Evolutionary conservation across 495 filamentous ascomycete genomes (phyloP), one percentile per base, ranked within the genome.

Genomic region (Podospora tetraspora): DNA sequence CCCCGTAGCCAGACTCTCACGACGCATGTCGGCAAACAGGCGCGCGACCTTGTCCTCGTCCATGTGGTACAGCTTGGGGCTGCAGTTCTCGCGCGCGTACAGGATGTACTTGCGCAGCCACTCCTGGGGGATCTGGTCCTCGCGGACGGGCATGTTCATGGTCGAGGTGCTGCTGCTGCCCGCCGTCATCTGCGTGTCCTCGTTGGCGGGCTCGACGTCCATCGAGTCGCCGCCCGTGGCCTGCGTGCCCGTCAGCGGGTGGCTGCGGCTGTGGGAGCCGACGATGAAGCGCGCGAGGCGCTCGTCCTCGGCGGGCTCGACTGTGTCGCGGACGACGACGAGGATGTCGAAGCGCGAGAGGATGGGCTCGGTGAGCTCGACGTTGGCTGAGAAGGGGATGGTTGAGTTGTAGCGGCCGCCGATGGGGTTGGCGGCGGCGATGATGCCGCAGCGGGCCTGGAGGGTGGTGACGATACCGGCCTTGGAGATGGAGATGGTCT

Each of bases 401-500:
- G 93, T 96, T 69, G 91, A 92, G 80, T 99, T 99, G 84, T 99
- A 98, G 37, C 95, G 90, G 32, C 95, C 95, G 52, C 95, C 95
- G 70, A 94, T 91, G 8, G 96, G 96, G 80, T 99, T 99, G 68
- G 96, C 96, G 19, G 96, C 96, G 5, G 96, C 96, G 68, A 99
- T 91, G 68, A 99, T 96, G 21, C 93, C 92, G 78, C 96, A 99
- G 63, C 96, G 90, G n/a, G 96, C 96, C 76, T 99, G 95, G 3
- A 99, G 83, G 1, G 96, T 97, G 0, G 96, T 98, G 24, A 99
- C 96, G 68, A 99, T 99, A 77, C 96, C 96, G 8, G 96, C 96
- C 78, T 99, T 99, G 67, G 93, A 97, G 78, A 99, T 98, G 64
- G 96, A 99, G 72, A 99, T 99, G n/a, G 96, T 98, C 77, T 99